A percentile compares a stretch with the other conserved stretches of the same genome.
Conservation (phyloP, 2,329 filamentous ascomycete genomes). For the Colletotrichum salicis region DNA sequence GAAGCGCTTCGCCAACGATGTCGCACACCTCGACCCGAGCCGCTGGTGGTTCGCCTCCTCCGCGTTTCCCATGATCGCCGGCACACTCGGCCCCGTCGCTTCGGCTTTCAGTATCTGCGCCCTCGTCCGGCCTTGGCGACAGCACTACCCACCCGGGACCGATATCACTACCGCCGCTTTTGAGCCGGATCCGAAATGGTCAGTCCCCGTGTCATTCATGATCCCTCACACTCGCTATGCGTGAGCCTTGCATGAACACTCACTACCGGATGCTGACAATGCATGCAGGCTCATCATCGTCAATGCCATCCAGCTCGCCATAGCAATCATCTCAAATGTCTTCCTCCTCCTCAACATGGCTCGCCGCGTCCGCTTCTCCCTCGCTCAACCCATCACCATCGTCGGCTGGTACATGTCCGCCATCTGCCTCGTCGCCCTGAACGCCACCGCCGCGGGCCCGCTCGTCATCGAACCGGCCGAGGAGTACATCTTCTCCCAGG, state of each 20-base stretch:
- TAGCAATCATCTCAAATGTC: constrained; percentile 82
- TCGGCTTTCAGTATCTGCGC: constrained; percentile 90
- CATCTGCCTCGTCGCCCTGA: constrained; percentile 73
- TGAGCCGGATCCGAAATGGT: constrained; percentile 78
- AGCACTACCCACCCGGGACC: constrained; percentile 60
- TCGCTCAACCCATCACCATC: constrained; percentile 87
- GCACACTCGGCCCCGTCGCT: constrained; percentile 85
- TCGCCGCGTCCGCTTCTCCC: constrained; percentile 78
- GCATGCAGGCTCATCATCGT: constrained; percentile 71
- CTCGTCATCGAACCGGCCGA: constrained; percentile 53
- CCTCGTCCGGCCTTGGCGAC: constrained; percentile 82
- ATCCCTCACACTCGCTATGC: not conserved
- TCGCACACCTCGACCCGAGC: constrained; percentile 58
- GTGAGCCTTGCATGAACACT: not conserved
- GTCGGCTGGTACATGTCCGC: constrained; percentile 77
- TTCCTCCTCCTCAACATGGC: constrained; percentile 91
- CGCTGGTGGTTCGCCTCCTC: constrained; percentile 74
- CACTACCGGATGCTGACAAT: not conserved
- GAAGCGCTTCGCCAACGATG: constrained; percentile 49
- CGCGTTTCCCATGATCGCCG: constrained; percentile 81
- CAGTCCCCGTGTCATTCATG: constrained; percentile 35
- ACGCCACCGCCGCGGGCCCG: constrained; percentile 72
- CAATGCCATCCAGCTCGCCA: constrained; percentile 80
- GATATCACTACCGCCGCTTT: constrained; percentile 61
- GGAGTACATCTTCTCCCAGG: constrained; percentile 77